Conservation (phyloP, 768 basidiomycete species). For the Serendipita indica region DNA sequence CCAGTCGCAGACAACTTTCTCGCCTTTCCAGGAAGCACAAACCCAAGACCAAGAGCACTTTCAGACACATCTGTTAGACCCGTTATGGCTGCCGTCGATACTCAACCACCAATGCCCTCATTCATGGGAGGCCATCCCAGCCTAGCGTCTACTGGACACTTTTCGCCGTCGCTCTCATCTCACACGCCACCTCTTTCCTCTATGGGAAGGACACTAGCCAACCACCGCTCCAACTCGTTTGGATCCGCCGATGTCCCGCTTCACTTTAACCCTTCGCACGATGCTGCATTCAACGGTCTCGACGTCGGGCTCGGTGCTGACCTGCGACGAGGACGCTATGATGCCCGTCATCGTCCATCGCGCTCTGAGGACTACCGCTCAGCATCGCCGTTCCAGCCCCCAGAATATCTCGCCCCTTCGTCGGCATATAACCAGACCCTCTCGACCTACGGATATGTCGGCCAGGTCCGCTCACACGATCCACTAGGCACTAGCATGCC, state of each 20-base stretch:
- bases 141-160: background rate
- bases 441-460: background rate
- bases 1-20: background rate
- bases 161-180: background rate
- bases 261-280: background rate
- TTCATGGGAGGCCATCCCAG: background rate
- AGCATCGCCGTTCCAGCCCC: background rate
- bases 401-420: background rate
- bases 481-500: background rate
- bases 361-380: slow-evolving; percentile 5
- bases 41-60: slow-evolving; percentile 7
- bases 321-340: background rate
- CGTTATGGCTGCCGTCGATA: background rate
- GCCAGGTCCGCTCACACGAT: slow-evolving; percentile 14
- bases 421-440: background rate
- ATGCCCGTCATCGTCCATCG: background rate
- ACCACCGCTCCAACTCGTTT: slow-evolving; percentile 8
- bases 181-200: slow-evolving; percentile 5
- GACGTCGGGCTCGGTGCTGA: slow-evolving; percentile 6
- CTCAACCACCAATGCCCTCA: slow-evolving; percentile 1
- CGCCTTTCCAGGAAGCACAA: background rate
- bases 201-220: background rate
- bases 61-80: slow-evolving; percentile 4
- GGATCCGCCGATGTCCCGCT: background rate
- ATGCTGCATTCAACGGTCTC: slow-evolving; percentile 7